Base-by-base conservation (phyloP, 176 grass and related monocot species). In the Phoenix dactylifera region DNA sequence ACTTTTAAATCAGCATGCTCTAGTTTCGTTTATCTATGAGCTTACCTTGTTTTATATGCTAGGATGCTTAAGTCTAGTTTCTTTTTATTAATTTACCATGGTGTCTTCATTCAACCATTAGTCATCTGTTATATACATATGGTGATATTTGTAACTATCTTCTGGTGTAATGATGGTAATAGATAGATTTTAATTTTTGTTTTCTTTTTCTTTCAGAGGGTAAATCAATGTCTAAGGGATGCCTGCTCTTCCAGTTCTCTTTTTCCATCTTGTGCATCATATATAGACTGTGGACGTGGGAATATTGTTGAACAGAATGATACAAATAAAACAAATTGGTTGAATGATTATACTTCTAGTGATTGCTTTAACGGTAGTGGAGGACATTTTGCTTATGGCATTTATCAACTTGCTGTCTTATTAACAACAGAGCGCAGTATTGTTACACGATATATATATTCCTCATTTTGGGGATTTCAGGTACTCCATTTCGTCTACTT, bases 391-490 rank as follows among this genome's bases (percentile, higher is more conserved):
- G 49, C 69, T 1, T 96, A 96, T 82, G 92, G 92, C 29, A 96
- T 88, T 62, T 96, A 96, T 80, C 1, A 9, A 32, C 71, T 87
- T 22, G 80, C 83, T 68, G 92, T 96, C 82, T 26, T 85, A 32
- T 72, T 96, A 18, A 82, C 80, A 58, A 83, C 92, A 57, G 55
- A 88, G 29, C 16, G 3, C 12, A 96, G 78, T 67, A 80, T 77
- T 70, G 65, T 88, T 66, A 87, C 69, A 16, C 75, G 92, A 25
- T 96, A 96, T 67, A 77, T 96, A 81, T 96, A 90, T 81, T 82
- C 83, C 39, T 72, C 87, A 49, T 96, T 96, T 77, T 96, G 92
- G 92, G 92, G 92, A 3, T 96, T 96, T 77, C 87, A 90, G 92
- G 92, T 96, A 87, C 57, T 65, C 61, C 44, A 64, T 28, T 62